Conservation (phyloP, 2,329 filamentous ascomycete genomes). For the Thermomyces lanuginosus region DNA sequence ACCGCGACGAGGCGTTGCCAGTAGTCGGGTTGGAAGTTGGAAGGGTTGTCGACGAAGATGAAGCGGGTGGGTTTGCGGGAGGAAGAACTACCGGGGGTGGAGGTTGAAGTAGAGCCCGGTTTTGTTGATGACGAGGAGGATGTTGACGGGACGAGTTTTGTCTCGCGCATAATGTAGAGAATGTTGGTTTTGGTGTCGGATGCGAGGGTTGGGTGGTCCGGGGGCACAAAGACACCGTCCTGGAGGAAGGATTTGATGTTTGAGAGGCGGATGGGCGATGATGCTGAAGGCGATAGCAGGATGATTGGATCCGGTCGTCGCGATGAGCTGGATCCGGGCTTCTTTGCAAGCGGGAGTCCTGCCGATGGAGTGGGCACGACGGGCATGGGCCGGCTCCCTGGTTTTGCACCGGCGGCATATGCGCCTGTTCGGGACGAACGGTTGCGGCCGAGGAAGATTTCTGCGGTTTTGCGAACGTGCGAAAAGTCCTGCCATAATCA, state of each 20-base stretch:
- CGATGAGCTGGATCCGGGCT: slow-evolving; percentile 28
- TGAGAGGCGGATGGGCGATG: slow-evolving; percentile 81
- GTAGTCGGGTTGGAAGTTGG: slow-evolving; percentile 95
- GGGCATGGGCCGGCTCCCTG: slow-evolving; percentile 16
- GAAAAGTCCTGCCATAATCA: slow-evolving; percentile 66
- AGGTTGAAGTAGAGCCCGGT: too few relatives aligned
- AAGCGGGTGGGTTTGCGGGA: slow-evolving; percentile 60
- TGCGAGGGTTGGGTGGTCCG: slow-evolving; percentile 31
- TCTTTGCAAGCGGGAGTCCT: slow-evolving; percentile 24
- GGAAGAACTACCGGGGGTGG: slow-evolving; percentile 33
- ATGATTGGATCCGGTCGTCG: slow-evolving; percentile 70
- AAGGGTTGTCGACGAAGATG: slow-evolving; percentile 82
- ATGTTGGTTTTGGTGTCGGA: slow-evolving; percentile 57
- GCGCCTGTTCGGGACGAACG: slow-evolving; percentile 22
- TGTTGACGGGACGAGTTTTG: slow-evolving; percentile 24
- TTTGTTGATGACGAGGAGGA: neutral
- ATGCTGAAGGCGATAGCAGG: slow-evolving; percentile 87
- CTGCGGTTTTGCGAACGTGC: slow-evolving; percentile 72
- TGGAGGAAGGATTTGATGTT: slow-evolving; percentile 52
- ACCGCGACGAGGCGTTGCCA: slow-evolving; percentile 91
- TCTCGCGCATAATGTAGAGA: slow-evolving; percentile 63
- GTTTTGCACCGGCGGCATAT: slow-evolving; percentile 19
- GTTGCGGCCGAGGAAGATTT: slow-evolving; percentile 51
- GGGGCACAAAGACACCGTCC: slow-evolving; percentile 8
- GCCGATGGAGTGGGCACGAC: slow-evolving; percentile 21